Conservation (phyloP, 257 asterid genomes). For the Rauvolfia tetraphylla region DNA sequence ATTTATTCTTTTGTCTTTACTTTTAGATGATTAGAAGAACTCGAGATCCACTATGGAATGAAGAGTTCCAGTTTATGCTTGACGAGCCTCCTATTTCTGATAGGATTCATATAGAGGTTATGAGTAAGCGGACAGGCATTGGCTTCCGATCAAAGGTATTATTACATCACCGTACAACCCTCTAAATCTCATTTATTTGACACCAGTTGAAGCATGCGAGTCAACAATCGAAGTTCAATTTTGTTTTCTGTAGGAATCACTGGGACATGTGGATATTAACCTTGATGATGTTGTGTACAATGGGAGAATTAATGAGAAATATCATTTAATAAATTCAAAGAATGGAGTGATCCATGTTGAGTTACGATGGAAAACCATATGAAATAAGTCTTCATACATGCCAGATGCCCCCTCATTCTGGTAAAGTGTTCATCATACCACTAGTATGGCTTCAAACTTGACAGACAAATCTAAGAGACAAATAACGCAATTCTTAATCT, state of each 20-base stretch:
- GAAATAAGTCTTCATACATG: slow-evolving; percentile 16
- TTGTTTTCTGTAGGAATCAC: slow-evolving; percentile 45
- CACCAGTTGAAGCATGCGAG: not conserved
- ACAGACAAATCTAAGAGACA: not conserved
- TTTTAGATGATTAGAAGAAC: slow-evolving; percentile 56
- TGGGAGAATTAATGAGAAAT: slow-evolving; percentile 75
- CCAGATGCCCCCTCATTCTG: not conserved
- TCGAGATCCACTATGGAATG: slow-evolving; percentile 78
- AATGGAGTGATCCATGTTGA: slow-evolving; percentile 84
- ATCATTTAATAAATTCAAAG: slow-evolving; percentile 79
- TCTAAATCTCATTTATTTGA: not conserved
- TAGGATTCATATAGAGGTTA: slow-evolving; percentile 63
- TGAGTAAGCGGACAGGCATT: slow-evolving; percentile 62
- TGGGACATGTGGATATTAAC: slow-evolving; percentile 75
- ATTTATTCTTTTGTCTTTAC: not conserved
- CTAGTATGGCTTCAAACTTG: not conserved
- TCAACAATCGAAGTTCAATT: not conserved
- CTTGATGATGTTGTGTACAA: slow-evolving; percentile 74
- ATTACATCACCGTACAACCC: not conserved
- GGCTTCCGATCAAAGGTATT: slow-evolving; percentile 66
- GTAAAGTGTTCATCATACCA: slow-evolving; percentile 3
- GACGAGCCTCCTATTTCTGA: slow-evolving; percentile 84
- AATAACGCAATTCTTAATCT: not conserved
- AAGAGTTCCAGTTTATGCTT: slow-evolving; percentile 81
- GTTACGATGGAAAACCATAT: slow-evolving; percentile 66